Conservation (phyloP, 441 rosid species). For the Populus hybrid region DNA sequence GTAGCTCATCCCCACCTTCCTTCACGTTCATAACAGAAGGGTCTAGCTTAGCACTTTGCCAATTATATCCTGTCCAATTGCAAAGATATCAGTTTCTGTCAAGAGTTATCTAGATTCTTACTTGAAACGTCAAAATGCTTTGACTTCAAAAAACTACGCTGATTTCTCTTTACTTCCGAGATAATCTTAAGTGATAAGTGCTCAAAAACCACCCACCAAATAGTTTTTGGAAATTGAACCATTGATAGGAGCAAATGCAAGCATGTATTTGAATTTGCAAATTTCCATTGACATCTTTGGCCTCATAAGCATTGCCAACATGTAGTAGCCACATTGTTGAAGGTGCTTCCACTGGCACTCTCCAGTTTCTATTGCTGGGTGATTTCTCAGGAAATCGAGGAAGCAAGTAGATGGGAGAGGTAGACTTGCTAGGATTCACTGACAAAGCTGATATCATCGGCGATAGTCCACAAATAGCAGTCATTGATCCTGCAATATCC, state of each 20-base stretch:
- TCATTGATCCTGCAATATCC: conserved; percentile 56
- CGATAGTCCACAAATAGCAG: conserved; percentile 66
- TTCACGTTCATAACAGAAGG: conserved; percentile 74
- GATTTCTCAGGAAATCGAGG: conserved; percentile 48
- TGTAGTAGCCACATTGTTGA: conserved; percentile 75
- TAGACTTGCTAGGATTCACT: conserved; percentile 66
- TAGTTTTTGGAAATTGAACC: conserved; percentile 78
- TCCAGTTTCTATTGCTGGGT: conserved; percentile 51
- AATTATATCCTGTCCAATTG: conserved; percentile 55
- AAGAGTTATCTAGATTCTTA: no score
- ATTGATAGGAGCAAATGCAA: conserved; percentile 63
- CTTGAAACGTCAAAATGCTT: background rate
- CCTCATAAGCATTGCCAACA: conserved; percentile 72
- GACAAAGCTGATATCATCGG: conserved; percentile 89
- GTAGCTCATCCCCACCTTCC: conserved; percentile 27
- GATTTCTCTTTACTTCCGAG: background rate
- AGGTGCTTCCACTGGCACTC: conserved; percentile 66
- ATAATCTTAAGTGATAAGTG: background rate
- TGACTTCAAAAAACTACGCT: background rate
- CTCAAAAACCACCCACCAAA: conserved; percentile 44
- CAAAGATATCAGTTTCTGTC: background rate
- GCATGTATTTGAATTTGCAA: conserved; percentile 57
- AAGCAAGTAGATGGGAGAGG: conserved; percentile 74
- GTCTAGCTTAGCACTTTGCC: conserved; percentile 74
- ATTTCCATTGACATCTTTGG: conserved; percentile 37